phyloP scores from a whole-genome alignment of 106 monocot species.

The Triglochin maritima region DNA sequence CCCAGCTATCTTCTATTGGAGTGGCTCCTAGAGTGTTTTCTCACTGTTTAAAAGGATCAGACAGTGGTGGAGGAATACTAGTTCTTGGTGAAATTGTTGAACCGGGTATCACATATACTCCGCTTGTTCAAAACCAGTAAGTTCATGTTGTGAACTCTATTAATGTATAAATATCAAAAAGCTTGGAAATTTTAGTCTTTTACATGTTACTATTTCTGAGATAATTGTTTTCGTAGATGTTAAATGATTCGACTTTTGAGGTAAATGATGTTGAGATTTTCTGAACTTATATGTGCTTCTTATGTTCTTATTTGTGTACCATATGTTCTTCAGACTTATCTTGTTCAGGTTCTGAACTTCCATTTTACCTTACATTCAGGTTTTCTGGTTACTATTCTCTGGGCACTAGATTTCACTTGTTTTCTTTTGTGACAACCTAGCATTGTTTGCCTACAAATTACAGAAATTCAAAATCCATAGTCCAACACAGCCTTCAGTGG shows the following conservation, averaged over 20 bases:
- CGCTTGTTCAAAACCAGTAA: constrained; percentile 76
- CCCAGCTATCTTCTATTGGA: constrained; percentile 62
- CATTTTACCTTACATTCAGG: too few species aligned
- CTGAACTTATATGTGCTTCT: background rate
- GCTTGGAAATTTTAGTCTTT: too few species aligned
- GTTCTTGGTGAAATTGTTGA: constrained; percentile 88
- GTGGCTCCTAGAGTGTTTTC: constrained; percentile 87
- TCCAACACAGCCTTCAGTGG: too few species aligned
- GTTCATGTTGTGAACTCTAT: constrained; percentile 18
- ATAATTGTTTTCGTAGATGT: background rate
- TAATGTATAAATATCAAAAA: too few species aligned
- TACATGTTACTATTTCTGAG: too few species aligned
- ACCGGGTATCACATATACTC: constrained; percentile 74
- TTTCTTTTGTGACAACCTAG: too few species aligned
- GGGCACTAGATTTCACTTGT: too few species aligned
- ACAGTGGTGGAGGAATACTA: constrained; percentile 82
- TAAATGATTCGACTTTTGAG: background rate
- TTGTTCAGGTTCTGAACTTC: too few species aligned
- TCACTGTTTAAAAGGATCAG: constrained; percentile 86
- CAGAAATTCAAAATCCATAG: too few species aligned
- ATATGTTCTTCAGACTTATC: too few species aligned
- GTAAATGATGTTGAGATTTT: background rate
- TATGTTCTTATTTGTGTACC: background rate
- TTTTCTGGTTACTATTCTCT: too few species aligned
- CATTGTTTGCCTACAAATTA: too few species aligned